Percentiles rank a stretch among this genome's conserved stretches.
Evolutionary conservation across 176 grass and related monocot genomes (phyloP).

Genomic region (Oryza australiensis): DNA sequence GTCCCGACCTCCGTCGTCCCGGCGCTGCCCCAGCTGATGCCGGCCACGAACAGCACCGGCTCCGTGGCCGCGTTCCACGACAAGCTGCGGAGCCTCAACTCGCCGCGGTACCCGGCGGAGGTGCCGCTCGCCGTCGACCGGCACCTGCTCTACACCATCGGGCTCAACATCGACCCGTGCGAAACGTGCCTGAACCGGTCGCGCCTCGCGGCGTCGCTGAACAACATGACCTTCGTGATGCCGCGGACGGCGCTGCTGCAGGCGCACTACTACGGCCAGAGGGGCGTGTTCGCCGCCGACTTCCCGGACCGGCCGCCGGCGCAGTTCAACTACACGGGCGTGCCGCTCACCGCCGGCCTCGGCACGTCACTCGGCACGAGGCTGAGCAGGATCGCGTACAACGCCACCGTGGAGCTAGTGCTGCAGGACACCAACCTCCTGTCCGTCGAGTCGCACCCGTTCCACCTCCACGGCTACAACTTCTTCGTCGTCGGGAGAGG

Average conservation of each 20-base stretch:
- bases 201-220: slow-evolving; percentile 55
- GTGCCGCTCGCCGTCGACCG: slow-evolving; percentile 54
- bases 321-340: slow-evolving; percentile 58
- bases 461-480: slow-evolving; percentile 69
- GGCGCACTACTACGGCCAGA: slow-evolving; percentile 48
- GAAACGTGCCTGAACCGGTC: slow-evolving; percentile 42
- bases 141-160: slow-evolving; percentile 56
- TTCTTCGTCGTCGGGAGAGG: slow-evolving; percentile 66
- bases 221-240: slow-evolving; percentile 75
- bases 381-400: slow-evolving; percentile 60
- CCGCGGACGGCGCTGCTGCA: slow-evolving; percentile 49
- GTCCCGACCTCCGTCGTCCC: slow-evolving; percentile 30
- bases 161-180: slow-evolving; percentile 56
- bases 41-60: slow-evolving; percentile 26
- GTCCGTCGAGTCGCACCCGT: slow-evolving; percentile 63
- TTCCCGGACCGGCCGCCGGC: slow-evolving; percentile 52
- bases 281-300: slow-evolving; percentile 55
- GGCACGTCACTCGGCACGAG: slow-evolving; percentile 52
- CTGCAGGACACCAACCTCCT: slow-evolving; percentile 70
- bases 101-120: slow-evolving; percentile 31
- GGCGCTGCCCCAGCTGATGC: slow-evolving; percentile 28
- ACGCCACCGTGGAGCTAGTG: slow-evolving; percentile 59
- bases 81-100: slow-evolving; percentile 55
- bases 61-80: slow-evolving; percentile 46
- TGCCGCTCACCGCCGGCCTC: slow-evolving; percentile 54